phyloP scores from a whole-genome alignment of 129 eudicot genomes.

The Escallonia herrerae region DNA sequence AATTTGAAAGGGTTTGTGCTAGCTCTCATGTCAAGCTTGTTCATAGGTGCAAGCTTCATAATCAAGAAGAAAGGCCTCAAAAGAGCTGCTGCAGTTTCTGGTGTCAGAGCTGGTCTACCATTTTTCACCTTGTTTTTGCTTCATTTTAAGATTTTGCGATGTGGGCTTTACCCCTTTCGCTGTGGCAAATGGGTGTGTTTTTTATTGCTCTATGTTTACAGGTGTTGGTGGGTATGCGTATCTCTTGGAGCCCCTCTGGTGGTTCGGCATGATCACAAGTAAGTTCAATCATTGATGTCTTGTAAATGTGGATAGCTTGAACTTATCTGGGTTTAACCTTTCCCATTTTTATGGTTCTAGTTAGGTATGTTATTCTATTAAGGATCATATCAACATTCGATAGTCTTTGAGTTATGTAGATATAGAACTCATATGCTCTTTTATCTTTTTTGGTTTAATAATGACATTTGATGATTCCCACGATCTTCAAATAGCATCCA shows the following conservation, averaged over 20 bases:
- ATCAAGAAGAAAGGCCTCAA: conserved; percentile 55
- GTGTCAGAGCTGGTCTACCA: conserved; percentile 46
- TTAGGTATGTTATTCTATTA: not conserved
- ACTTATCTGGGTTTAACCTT: not conserved
- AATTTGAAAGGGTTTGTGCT: conserved; percentile 40
- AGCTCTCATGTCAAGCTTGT: conserved; percentile 43
- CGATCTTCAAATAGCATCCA: too few relatives aligned
- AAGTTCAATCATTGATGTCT: conserved; percentile 6
- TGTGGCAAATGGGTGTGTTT: not conserved
- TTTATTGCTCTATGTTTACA: conserved; percentile 8
- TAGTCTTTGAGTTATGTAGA: not conserved
- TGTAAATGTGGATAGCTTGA: not conserved
- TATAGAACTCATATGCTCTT: not conserved
- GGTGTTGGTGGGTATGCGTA: conserved; percentile 53
- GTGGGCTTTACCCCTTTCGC: conserved; percentile 1
- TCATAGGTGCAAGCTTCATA: conserved; percentile 50
- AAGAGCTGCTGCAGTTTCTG: conserved; percentile 48
- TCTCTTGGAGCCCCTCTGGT: conserved; percentile 59
- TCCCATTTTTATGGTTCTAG: not conserved
- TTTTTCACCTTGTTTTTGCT: not conserved
- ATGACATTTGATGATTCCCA: too few relatives aligned
- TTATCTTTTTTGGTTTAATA: too few relatives aligned
- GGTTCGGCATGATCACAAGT: conserved; percentile 51
- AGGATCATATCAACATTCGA: not conserved
- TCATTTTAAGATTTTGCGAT: not conserved